These are phyloP conservation scores for Malassezia obtusa DNA, from an alignment of 1,284 basidiomycete species.

Conservation along the genomic window DNA sequence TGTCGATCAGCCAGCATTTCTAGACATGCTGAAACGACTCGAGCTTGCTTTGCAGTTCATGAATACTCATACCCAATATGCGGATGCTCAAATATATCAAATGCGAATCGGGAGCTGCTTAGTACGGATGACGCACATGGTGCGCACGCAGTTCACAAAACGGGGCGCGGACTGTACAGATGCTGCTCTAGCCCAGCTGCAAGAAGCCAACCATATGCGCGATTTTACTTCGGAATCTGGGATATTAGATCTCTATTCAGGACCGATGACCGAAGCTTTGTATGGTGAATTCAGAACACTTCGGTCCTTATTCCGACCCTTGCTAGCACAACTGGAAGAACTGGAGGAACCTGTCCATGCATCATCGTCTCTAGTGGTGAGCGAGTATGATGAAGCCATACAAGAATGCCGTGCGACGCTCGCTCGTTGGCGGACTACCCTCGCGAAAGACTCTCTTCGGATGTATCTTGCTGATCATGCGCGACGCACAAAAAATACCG, in stretches of 20 bases:
- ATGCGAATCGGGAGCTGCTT: conserved; percentile 21
- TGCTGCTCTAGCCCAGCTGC: neutral
- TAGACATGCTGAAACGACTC: conserved; percentile 34
- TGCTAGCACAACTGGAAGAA: neutral
- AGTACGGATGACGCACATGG: conserved; percentile 2
- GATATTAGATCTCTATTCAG: neutral
- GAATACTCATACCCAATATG: conserved; percentile 21
- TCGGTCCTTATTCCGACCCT: neutral
- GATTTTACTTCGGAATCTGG: neutral
- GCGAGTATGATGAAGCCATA: neutral
- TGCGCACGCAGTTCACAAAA: neutral
- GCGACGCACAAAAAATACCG: neutral
- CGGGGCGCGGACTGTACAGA: neutral
- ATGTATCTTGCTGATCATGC: neutral
- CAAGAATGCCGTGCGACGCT: neutral
- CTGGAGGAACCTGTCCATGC: neutral
- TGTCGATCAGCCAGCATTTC: conserved; percentile 28
- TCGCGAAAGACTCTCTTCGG: neutral
- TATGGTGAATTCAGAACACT: conserved; percentile 1
- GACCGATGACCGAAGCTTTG: neutral
- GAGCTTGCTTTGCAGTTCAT: conserved; percentile 36
- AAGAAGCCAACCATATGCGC: conserved; percentile 1
- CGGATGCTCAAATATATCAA: conserved; percentile 34
- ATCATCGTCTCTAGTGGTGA: neutral
- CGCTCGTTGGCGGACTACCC: neutral